Conservation (phyloP, 2,329 filamentous ascomycete genomes). For the Endocalyx cinctus region DNA sequence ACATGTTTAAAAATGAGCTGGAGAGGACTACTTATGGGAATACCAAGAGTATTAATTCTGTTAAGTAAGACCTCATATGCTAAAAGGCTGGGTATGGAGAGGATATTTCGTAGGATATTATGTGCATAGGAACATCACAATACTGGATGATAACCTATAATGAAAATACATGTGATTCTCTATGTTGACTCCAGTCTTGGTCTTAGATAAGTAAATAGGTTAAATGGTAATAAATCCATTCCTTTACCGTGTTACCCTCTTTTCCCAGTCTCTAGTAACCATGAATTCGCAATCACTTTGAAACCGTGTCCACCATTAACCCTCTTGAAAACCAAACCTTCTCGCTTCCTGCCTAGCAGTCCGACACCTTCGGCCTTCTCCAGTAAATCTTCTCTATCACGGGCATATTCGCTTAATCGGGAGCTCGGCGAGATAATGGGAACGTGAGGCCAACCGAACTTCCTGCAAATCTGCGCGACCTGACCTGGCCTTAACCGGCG, state of each 20-base stretch:
- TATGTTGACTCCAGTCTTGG: too few relatives aligned
- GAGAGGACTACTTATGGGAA: too few relatives aligned
- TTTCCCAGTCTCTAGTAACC: conserved; percentile 20
- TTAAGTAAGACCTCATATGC: too few relatives aligned
- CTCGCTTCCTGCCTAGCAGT: conserved; percentile 15
- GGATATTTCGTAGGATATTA: too few relatives aligned
- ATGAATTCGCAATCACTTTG: conserved; percentile 28
- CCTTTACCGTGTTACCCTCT: not conserved
- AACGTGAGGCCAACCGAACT: conserved; percentile 9
- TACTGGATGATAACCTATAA: too few relatives aligned
- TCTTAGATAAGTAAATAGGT: too few relatives aligned
- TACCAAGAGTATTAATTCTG: too few relatives aligned
- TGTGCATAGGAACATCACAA: too few relatives aligned
- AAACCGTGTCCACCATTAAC: conserved; percentile 14
- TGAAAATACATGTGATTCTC: too few relatives aligned
- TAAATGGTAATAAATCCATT: too few relatives aligned
- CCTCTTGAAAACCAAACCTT: conserved; percentile 26
- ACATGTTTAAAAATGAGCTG: too few relatives aligned
- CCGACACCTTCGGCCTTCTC: conserved; percentile 22
- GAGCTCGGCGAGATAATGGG: conserved; percentile 7
- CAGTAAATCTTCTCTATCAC: conserved; percentile 19
- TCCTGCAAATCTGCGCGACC: conserved; percentile 5
- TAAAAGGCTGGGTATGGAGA: too few relatives aligned
- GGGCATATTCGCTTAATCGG: conserved; percentile 5
- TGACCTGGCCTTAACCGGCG: conserved; percentile 3